Evolutionary conservation across 106 monocot genomes (phyloP).

Genomic region (Alisma plantagoaquatica): DNA sequence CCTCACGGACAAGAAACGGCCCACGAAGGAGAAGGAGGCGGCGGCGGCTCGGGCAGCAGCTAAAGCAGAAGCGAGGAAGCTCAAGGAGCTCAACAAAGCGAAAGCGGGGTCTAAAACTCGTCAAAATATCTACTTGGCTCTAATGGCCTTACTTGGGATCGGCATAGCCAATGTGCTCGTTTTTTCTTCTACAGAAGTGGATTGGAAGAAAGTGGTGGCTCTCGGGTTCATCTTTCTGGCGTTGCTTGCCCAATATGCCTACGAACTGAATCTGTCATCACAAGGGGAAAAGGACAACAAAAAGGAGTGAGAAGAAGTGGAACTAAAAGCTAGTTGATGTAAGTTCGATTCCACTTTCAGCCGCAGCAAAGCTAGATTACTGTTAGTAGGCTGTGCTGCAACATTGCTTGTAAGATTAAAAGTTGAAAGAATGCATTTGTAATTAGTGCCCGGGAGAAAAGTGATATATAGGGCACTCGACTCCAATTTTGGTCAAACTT

Average conservation of each 20-base stretch:
- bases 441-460: too few species aligned
- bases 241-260: slow-evolving; percentile 50
- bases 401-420: too few species aligned
- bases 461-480: too few species aligned
- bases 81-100: slow-evolving; percentile 27
- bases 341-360: too few species aligned
- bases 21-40: too few species aligned
- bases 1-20: slow-evolving; percentile 23
- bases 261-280: slow-evolving; percentile 55
- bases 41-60: slow-evolving; percentile 21
- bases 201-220: slow-evolving; percentile 57
- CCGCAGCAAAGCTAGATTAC: too few species aligned
- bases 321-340: too few species aligned
- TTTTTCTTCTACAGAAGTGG: slow-evolving; percentile 29
- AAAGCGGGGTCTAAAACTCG: slow-evolving; percentile 50
- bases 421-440: too few species aligned
- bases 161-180: slow-evolving; percentile 42
- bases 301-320: slow-evolving; percentile 18
- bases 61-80: slow-evolving; percentile 33
- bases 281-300: slow-evolving; percentile 11
- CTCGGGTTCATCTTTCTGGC: slow-evolving; percentile 50
- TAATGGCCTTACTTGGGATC: slow-evolving; percentile 54
- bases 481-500: too few species aligned
- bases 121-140: slow-evolving; percentile 51
- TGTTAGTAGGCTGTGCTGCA: too few species aligned